A percentile compares a stretch with the other conserved stretches of the same genome.
These are phyloP conservation scores for Aureobasidium sp. DNA, from an alignment of 2,329 filamentous ascomycete species.

Conservation along the genomic window DNA sequence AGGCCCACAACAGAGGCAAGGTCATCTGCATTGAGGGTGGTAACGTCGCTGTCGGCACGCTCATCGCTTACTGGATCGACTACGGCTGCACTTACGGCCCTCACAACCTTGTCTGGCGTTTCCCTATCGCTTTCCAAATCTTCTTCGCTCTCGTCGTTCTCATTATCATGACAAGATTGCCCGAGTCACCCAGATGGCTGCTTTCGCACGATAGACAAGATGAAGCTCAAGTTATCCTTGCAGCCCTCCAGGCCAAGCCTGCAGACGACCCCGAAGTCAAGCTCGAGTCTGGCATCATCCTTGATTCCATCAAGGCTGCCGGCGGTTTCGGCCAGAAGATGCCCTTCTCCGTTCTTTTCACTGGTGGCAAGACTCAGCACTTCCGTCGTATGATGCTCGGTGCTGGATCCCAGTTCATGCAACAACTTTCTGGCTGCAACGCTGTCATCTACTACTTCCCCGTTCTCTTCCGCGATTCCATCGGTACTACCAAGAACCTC, in stretches of 20 bases:
- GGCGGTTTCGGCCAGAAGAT: slow-evolving; percentile 34
- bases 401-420: slow-evolving; percentile 52
- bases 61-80: slow-evolving; percentile 43
- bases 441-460: slow-evolving; percentile 39
- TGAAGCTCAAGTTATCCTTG: slow-evolving; percentile 18
- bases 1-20: slow-evolving; percentile 50
- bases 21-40: slow-evolving; percentile 53
- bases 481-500: slow-evolving; percentile 38
- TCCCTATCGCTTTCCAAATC: slow-evolving; percentile 36
- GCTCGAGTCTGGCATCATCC: slow-evolving; percentile 56
- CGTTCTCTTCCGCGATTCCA: slow-evolving; percentile 39
- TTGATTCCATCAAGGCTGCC: slow-evolving; percentile 45
- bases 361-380: slow-evolving; percentile 53
- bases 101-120: slow-evolving; percentile 28
- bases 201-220: slow-evolving; percentile 19
- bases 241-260: slow-evolving; percentile 14
- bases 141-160: slow-evolving; percentile 37
- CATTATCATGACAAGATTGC: slow-evolving; percentile 35
- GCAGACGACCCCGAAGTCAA: slow-evolving; percentile 14
- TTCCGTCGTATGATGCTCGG: slow-evolving; percentile 57
- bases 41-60: slow-evolving; percentile 43
- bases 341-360: slow-evolving; percentile 48
- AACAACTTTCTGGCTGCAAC: slow-evolving; percentile 51
- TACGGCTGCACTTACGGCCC: slow-evolving; percentile 35
- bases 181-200: slow-evolving; percentile 37